Evolutionary conservation across 345 rosid genomes (phyloP).

Genomic region (Pistacia vera): DNA sequence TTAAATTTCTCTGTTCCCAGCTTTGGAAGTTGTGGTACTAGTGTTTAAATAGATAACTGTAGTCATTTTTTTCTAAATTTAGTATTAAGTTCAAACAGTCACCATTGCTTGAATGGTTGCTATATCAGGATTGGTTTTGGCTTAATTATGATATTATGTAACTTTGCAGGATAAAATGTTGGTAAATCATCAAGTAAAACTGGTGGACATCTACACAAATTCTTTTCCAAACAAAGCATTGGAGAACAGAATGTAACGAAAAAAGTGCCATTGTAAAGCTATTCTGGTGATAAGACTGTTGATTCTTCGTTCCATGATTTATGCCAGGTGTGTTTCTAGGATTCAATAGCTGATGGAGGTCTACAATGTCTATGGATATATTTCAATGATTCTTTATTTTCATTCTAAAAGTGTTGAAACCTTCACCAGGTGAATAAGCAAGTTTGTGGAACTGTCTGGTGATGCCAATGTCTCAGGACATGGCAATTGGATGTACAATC

Average conservation of each 20-base stretch:
- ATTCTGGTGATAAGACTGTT: constrained; percentile 38
- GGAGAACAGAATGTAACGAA: constrained; percentile 38
- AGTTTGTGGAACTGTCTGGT: constrained; percentile 40
- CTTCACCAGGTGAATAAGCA: constrained; percentile 46
- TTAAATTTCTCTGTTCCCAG: too few relatives aligned
- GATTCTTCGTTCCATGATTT: constrained; percentile 28
- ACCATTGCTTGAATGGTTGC: neutral
- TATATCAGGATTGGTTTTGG: neutral
- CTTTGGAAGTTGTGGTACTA: too few relatives aligned
- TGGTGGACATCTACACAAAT: constrained; percentile 27
- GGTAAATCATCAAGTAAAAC: constrained; percentile 24
- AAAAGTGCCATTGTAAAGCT: constrained; percentile 28
- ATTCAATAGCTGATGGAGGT: constrained; percentile 19
- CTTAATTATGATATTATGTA: constrained; percentile 7
- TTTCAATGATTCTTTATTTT: neutral
- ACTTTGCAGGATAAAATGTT: constrained; percentile 29
- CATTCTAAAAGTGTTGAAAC: neutral
- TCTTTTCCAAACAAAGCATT: constrained; percentile 29
- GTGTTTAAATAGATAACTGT: neutral
- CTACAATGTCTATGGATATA: constrained; percentile 13
- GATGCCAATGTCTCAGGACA: constrained; percentile 39
- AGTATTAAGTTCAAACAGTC: neutral
- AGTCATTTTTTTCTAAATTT: constrained; percentile 5
- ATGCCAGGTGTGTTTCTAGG: constrained; percentile 45
- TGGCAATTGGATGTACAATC: constrained; percentile 44